Conservation (phyloP, 2,329 filamentous ascomycete genomes). For the Calonectria montana region DNA sequence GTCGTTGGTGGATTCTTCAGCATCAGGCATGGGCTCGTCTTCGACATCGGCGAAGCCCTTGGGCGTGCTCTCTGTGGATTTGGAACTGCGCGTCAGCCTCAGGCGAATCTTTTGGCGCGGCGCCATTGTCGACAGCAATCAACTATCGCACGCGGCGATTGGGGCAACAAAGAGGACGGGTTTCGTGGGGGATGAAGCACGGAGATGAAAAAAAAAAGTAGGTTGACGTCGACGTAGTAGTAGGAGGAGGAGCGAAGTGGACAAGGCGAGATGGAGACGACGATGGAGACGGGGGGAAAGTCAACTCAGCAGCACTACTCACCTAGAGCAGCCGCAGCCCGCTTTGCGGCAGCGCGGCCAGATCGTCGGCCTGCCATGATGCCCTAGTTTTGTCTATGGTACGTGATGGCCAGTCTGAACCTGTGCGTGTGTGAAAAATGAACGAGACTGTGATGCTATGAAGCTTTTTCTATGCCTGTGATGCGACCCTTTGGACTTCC, state of each 20-base stretch:
- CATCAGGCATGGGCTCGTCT: slow-evolving; percentile 48
- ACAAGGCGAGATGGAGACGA: slow-evolving; percentile 16
- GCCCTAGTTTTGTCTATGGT: slow-evolving; percentile 14
- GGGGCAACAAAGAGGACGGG: neutral
- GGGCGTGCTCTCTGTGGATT: slow-evolving; percentile 54
- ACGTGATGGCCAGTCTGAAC: slow-evolving; percentile 22
- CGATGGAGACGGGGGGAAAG: slow-evolving; percentile 17
- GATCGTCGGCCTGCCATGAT: slow-evolving; percentile 58
- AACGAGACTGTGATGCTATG: slow-evolving; percentile 24
- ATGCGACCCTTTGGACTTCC: slow-evolving; percentile 12
- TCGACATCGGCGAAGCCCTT: slow-evolving; percentile 55
- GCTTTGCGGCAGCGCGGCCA: slow-evolving; percentile 65
- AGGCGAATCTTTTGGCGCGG: slow-evolving; percentile 45
- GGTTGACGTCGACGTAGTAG: neutral
- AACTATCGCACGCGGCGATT: slow-evolving; percentile 18
- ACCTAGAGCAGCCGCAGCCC: slow-evolving; percentile 65
- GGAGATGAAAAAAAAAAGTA: neutral
- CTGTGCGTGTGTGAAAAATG: slow-evolving; percentile 20
- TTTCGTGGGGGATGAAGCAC: neutral
- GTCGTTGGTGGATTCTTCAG: slow-evolving; percentile 48
- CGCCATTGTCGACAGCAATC: slow-evolving; percentile 38
- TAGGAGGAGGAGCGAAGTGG: slow-evolving; percentile 15
- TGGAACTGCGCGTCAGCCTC: slow-evolving; percentile 47
- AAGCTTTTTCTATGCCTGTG: slow-evolving; percentile 23
- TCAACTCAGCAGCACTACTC: slow-evolving; percentile 42